phyloP scores from a whole-genome alignment of 2,329 filamentous ascomycete species.

The Myrmaecium sp. region DNA sequence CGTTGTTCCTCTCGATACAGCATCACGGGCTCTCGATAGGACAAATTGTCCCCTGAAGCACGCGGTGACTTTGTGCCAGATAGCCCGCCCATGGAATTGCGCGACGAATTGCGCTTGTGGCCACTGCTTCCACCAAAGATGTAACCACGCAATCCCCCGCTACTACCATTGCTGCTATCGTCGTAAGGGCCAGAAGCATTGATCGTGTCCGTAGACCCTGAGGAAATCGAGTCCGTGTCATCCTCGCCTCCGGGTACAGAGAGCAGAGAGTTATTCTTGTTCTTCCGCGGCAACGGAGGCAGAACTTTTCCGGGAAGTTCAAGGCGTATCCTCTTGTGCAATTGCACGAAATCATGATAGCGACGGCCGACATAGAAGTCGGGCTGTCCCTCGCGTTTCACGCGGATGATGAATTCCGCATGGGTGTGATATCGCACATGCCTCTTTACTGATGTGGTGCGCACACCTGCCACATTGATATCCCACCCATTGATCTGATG shows the following conservation, averaged over 20 bases:
- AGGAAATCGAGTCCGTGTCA: constrained; percentile 67
- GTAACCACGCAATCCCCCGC: constrained; percentile 27
- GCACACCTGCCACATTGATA: constrained; percentile 81
- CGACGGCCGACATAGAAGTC: constrained; percentile 69
- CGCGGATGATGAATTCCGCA: constrained; percentile 79
- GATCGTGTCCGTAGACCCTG: constrained; percentile 48
- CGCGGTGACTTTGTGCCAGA: constrained; percentile 5
- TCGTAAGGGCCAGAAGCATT: constrained; percentile 15
- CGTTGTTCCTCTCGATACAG: constrained; percentile 80
- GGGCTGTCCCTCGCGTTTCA: constrained; percentile 58
- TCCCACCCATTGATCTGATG: constrained; percentile 94
- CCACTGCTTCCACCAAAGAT: constrained; percentile 17
- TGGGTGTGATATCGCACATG: constrained; percentile 84
- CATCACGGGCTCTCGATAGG: constrained; percentile 29
- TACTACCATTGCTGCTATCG: constrained; percentile 10
- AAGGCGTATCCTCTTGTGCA: constrained; percentile 63
- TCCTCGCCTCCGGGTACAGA: constrained; percentile 47
- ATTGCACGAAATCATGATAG: constrained; percentile 71
- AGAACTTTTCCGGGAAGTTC: constrained; percentile 86
- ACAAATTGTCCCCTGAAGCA: constrained; percentile 8
- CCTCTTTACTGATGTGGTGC: constrained; percentile 63
- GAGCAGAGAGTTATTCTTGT: constrained; percentile 58
- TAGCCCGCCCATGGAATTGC: constrained; percentile 16
- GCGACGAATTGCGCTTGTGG: constrained; percentile 25
- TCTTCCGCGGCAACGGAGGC: constrained; percentile 77